These are phyloP conservation scores for Hygrophorus russula DNA, from an alignment of 768 basidiomycete genomes.

Conservation along the genomic window DNA sequence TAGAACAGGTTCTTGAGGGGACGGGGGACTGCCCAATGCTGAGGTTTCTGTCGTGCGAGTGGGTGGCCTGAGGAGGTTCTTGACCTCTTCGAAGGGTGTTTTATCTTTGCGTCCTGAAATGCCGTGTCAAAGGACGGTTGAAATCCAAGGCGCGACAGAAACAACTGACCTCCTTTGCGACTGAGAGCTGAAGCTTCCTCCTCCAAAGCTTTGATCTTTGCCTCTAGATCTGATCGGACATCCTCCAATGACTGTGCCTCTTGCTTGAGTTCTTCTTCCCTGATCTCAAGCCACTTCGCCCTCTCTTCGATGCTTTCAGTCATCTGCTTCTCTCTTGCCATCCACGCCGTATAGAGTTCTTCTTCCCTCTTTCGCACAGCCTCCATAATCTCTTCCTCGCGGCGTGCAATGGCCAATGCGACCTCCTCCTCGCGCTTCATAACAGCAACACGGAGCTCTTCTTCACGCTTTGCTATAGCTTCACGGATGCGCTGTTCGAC, in stretches of 20 bases:
- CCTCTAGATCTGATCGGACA: slow-evolving; percentile 39
- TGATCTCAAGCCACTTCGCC: slow-evolving; percentile 31
- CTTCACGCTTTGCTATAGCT: slow-evolving; percentile 53
- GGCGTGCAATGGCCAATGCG: slow-evolving; percentile 44
- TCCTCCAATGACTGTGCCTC: slow-evolving; percentile 41
- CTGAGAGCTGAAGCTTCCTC: slow-evolving; percentile 7
- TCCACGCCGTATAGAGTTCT: slow-evolving; percentile 54
- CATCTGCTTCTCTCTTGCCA: slow-evolving; percentile 35
- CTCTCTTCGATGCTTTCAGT: slow-evolving; percentile 32
- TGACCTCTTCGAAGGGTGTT: slow-evolving; percentile 65
- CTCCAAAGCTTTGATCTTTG: slow-evolving; percentile 33
- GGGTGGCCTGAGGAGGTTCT: slow-evolving; percentile 51
- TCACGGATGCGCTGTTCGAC: slow-evolving; percentile 39
- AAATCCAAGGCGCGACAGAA: background rate
- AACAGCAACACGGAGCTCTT: slow-evolving; percentile 55
- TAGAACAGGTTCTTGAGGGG: slow-evolving; percentile 19
- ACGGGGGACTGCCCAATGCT: slow-evolving; percentile 12
- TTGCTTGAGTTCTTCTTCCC: slow-evolving; percentile 40
- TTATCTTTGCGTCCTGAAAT: slow-evolving; percentile 34
- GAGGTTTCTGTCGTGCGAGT: slow-evolving; percentile 16
- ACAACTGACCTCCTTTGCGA: slow-evolving; percentile 14
- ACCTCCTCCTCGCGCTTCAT: slow-evolving; percentile 64
- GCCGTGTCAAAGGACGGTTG: background rate
- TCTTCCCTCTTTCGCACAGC: slow-evolving; percentile 54
- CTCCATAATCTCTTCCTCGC: slow-evolving; percentile 65